Evolutionary conservation across 257 asterid species (phyloP).

Genomic region (Pogostemon cablin): DNA sequence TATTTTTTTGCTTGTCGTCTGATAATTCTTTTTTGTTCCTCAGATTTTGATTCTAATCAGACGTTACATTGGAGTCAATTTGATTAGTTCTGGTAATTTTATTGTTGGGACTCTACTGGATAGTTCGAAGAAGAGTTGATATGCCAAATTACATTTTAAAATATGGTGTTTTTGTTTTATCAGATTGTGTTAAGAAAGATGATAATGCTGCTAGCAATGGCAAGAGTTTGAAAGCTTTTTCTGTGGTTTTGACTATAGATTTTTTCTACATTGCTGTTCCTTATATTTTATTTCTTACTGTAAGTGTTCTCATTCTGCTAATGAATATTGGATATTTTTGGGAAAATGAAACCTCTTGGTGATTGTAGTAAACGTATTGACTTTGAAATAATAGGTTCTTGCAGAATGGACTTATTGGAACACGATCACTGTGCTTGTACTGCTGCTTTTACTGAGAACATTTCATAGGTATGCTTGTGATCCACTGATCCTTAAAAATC

Average conservation of each 20-base stretch:
- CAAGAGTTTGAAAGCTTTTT: slow-evolving; percentile 48
- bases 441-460: slow-evolving; percentile 47
- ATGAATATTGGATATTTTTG: too few species aligned
- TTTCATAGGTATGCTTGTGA: slow-evolving; percentile 53
- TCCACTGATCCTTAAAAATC: not conserved
- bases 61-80: slow-evolving; percentile 50
- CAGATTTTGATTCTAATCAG: slow-evolving; percentile 62
- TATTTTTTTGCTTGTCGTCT: slow-evolving; percentile 5
- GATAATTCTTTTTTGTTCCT: slow-evolving; percentile 14
- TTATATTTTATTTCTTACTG: slow-evolving; percentile 60
- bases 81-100: slow-evolving; percentile 44
- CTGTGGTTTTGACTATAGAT: slow-evolving; percentile 51
- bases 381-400: slow-evolving; percentile 60
- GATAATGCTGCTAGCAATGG: slow-evolving; percentile 44
- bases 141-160: not conserved
- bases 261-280: slow-evolving; percentile 62
- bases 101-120: not conserved
- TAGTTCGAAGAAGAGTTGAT: not conserved
- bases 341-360: slow-evolving; percentile 7
- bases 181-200: slow-evolving; percentile 59
- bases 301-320: slow-evolving; percentile 47
- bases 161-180: slow-evolving; percentile 21
- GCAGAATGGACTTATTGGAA: slow-evolving; percentile 67
- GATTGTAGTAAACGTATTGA: slow-evolving; percentile 24
- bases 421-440: slow-evolving; percentile 46